These are phyloP conservation scores for Hamigera avellanea DNA, from an alignment of 495 filamentous ascomycete species.

Conservation along the genomic window DNA sequence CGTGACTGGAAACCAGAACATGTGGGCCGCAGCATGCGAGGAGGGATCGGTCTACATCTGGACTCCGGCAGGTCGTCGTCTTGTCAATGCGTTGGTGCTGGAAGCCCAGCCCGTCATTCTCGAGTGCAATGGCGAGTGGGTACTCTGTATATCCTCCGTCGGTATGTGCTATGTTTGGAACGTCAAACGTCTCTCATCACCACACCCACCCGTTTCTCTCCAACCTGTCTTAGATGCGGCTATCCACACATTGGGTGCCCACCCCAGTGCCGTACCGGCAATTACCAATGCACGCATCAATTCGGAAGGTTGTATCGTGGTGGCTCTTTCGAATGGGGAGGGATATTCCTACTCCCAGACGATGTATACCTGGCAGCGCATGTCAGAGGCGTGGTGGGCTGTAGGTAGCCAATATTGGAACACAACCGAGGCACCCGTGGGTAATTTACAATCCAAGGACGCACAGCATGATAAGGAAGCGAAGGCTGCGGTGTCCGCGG, in stretches of 20 bases:
- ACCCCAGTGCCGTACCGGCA: slow-evolving; percentile 61
- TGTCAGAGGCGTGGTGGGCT: slow-evolving; percentile 96
- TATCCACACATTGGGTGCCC: slow-evolving; percentile 51
- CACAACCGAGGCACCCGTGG: slow-evolving; percentile 73
- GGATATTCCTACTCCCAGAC: slow-evolving; percentile 75
- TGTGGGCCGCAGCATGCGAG: slow-evolving; percentile 89
- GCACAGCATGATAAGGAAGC: slow-evolving; percentile 38
- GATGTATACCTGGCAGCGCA: slow-evolving; percentile 87
- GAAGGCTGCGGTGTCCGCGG: slow-evolving; percentile 61
- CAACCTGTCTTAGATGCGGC: slow-evolving; percentile 86
- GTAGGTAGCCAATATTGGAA: slow-evolving; percentile 98
- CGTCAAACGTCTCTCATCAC: slow-evolving; percentile 67
- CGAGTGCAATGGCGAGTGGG: slow-evolving; percentile 78
- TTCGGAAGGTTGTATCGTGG: slow-evolving; percentile 67
- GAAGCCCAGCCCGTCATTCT: slow-evolving; percentile 91
- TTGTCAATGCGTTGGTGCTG: slow-evolving; percentile 71
- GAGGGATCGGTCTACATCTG: slow-evolving; percentile 89
- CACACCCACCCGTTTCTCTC: slow-evolving; percentile 82
- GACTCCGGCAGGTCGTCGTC: slow-evolving; percentile 84
- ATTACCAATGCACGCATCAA: slow-evolving; percentile 87
- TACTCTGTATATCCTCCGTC: slow-evolving; percentile 78
- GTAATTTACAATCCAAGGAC: slow-evolving; percentile 62
- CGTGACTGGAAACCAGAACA: slow-evolving; percentile 75
- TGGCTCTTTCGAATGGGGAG: slow-evolving; percentile 85
- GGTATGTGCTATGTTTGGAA: slow-evolving; percentile 94